Percentiles rank a stretch among this genome's conserved stretches.
Conservation (phyloP, 345 rosid species). For the Citrus hindsii region DNA sequence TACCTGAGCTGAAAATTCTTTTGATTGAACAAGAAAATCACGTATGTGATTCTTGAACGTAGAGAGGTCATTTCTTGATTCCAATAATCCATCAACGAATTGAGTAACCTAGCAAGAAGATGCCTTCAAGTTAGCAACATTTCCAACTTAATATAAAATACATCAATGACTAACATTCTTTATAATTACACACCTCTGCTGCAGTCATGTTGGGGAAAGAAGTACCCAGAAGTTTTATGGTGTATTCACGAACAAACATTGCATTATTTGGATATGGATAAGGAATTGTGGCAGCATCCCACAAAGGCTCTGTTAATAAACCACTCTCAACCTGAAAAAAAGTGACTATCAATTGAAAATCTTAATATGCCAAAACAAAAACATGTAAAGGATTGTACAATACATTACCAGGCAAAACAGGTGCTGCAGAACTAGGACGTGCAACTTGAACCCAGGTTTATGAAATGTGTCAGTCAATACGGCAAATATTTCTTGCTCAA, state of each 20-base stretch:
- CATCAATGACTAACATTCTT: background rate
- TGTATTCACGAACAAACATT: conserved; percentile 81
- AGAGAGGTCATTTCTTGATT: conserved; percentile 78
- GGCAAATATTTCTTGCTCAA: conserved; percentile 96
- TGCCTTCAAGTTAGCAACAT: conserved; percentile 10
- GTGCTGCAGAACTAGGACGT: conserved; percentile 84
- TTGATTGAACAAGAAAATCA: conserved; percentile 91
- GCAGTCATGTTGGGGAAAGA: conserved; percentile 97
- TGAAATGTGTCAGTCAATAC: conserved; percentile 97
- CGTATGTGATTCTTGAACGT: conserved; percentile 82
- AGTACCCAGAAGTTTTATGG: conserved; percentile 83
- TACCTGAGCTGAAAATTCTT: conserved; percentile 88
- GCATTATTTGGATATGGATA: conserved; percentile 75
- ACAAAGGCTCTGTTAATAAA: conserved; percentile 79
- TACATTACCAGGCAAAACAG: conserved; percentile 73
- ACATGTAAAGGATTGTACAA: background rate
- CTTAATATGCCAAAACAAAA: background rate
- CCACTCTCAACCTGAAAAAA: conserved; percentile 74
- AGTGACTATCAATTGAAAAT: background rate
- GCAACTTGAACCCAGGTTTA: conserved; percentile 99
- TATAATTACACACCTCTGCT: conserved; percentile 50
- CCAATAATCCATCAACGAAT: conserved; percentile 81
- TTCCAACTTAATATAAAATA: background rate
- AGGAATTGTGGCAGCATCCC: conserved; percentile 79
- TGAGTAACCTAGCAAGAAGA: conserved; percentile 63